Conservation (phyloP, 2,329 filamentous ascomycete species). For the Cladosporium sp. region DNA sequence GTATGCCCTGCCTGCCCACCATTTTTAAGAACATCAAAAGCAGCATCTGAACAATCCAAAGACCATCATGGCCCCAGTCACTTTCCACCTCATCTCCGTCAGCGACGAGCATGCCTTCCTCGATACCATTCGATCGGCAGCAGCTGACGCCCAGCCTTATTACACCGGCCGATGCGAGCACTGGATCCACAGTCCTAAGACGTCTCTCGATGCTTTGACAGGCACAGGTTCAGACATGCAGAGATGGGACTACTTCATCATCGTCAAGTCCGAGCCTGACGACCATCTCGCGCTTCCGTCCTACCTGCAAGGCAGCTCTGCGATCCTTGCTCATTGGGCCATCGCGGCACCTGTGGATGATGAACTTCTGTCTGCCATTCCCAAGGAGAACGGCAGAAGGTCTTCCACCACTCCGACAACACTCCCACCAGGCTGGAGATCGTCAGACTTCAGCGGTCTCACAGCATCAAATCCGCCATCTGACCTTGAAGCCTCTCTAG, state of each 20-base stretch:
- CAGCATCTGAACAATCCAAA: neutral
- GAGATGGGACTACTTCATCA: conserved; percentile 19
- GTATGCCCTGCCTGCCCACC: neutral
- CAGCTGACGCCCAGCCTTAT: conserved; percentile 4
- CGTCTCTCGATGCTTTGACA: conserved; percentile 15
- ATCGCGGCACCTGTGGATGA: conserved; percentile 17
- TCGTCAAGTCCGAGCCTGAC: neutral
- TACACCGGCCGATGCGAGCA: conserved; percentile 21
- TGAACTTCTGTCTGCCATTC: conserved; percentile 4
- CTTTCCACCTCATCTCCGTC: conserved; percentile 18
- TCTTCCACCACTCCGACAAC: neutral
- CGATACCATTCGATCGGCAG: neutral
- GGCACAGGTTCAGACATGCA: conserved; percentile 13
- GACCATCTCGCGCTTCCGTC: neutral
- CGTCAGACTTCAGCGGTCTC: conserved; percentile 17
- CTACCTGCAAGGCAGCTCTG: neutral
- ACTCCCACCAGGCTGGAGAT: conserved; percentile 19
- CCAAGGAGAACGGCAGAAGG: neutral
- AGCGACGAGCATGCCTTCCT: conserved; percentile 11
- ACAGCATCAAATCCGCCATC: conserved; percentile 16
- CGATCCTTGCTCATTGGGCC: conserved; percentile 14
- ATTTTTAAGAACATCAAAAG: neutral
- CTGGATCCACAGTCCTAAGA: conserved; percentile 21
- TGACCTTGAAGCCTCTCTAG: conserved; percentile 20
- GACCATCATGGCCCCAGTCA: conserved; percentile 19